Evolutionary conservation across 1,284 basidiomycete genomes (phyloP).

Genomic region (Hortiboletus rubellus): DNA sequence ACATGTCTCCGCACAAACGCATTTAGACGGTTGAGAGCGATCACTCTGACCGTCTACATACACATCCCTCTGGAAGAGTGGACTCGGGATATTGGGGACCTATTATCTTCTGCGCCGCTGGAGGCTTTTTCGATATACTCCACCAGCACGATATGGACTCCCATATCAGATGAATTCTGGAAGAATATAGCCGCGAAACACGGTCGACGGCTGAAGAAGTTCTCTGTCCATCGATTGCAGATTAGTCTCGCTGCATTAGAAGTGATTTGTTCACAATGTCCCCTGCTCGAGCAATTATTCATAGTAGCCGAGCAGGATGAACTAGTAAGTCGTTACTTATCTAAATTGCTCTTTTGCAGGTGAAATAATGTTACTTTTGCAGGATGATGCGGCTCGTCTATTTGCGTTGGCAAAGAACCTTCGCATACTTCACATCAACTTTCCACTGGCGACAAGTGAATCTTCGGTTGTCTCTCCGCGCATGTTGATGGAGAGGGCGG

Average conservation of each 20-base stretch:
- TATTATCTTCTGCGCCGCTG: conserved; percentile 52
- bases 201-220: conserved; percentile 48
- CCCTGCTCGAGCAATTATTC: conserved; percentile 59
- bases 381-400: conserved; percentile 42
- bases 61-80: conserved; percentile 40
- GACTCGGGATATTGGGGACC: conserved; percentile 42
- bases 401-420: conserved; percentile 37
- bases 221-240: conserved; percentile 64
- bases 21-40: conserved; percentile 48
- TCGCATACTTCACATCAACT: conserved; percentile 36
- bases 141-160: conserved; percentile 41
- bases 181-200: conserved; percentile 49
- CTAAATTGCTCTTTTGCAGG: background rate
- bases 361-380: conserved; percentile 5
- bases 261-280: conserved; percentile 56
- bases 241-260: conserved; percentile 50
- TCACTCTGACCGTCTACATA: conserved; percentile 58
- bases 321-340: conserved; percentile 42
- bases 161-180: conserved; percentile 52
- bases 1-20: conserved; percentile 37
- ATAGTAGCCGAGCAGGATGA: conserved; percentile 50
- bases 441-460: conserved; percentile 20
- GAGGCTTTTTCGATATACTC: conserved; percentile 64
- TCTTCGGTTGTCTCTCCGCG: conserved; percentile 20
- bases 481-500: conserved; percentile 36